Conservation (phyloP, 306 rosid genomes). For the Quercus ilex region DNA sequence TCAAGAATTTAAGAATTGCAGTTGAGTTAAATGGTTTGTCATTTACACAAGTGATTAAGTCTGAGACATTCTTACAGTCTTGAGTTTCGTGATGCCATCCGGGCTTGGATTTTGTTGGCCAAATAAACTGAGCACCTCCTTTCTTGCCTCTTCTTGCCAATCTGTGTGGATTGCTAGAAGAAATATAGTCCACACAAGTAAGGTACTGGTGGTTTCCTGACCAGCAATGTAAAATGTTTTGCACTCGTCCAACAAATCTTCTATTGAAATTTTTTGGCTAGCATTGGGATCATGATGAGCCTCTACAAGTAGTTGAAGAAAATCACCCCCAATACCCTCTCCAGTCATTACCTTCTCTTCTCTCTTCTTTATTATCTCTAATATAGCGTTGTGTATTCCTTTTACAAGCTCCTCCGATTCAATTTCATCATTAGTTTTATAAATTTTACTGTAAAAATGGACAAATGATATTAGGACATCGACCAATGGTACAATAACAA, state of each 20-base stretch:
- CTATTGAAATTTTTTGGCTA: constrained; percentile 9
- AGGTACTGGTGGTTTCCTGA: constrained; percentile 28
- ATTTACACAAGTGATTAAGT: not conserved
- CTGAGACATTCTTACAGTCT: constrained; percentile 6
- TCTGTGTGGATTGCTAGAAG: constrained; percentile 30
- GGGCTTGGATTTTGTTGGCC: not conserved
- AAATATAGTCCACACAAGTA: constrained; percentile 26
- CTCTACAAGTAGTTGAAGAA: constrained; percentile 23
- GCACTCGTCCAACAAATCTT: constrained; percentile 32
- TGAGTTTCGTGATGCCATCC: constrained; percentile 13
- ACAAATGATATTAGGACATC: not conserved
- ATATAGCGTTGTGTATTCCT: constrained; percentile 1
- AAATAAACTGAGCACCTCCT: not conserved
- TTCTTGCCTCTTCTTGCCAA: constrained; percentile 38
- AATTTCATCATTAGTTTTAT: constrained; percentile 17
- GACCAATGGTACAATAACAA: no score
- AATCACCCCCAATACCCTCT: constrained; percentile 24
- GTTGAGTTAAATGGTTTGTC: no score
- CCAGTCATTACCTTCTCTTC: constrained; percentile 9
- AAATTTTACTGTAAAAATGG: constrained; percentile 14
- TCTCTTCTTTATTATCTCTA: constrained; percentile 18
- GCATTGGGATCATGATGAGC: constrained; percentile 22
- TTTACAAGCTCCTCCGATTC: constrained; percentile 8
- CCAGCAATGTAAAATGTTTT: constrained; percentile 27
- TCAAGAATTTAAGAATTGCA: no score